Conservation (phyloP, 345 rosid genomes). For the Excoecaria cochinchinensis region DNA sequence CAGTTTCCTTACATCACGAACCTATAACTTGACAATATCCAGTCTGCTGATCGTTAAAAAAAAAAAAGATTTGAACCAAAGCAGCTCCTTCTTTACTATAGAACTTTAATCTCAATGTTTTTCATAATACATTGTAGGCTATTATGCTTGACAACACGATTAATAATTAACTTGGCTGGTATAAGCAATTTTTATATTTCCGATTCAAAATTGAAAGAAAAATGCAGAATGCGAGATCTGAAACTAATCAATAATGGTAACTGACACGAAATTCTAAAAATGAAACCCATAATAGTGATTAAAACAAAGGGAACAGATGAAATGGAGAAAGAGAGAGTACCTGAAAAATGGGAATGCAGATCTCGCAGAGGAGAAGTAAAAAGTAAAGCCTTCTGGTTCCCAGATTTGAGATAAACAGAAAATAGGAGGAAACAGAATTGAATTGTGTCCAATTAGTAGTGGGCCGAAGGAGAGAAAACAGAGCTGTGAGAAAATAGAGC, state of each 20-base stretch:
- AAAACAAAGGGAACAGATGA: no score
- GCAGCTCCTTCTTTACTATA: no score
- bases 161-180: background rate
- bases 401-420: background rate
- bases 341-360: slow-evolving; percentile 12
- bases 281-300: background rate
- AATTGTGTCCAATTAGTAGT: background rate
- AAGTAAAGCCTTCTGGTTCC: no score
- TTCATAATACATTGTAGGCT: no score
- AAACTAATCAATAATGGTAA: background rate
- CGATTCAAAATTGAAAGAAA: background rate
- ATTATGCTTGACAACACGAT: no score
- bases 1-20: no score
- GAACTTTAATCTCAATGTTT: no score
- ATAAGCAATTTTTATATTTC: background rate
- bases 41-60: no score
- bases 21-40: no score
- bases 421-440: background rate
- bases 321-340: background rate
- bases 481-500: no score
- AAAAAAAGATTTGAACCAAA: no score
- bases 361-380: background rate
- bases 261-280: background rate
- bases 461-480: background rate
- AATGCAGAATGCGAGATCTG: background rate